Conservation (phyloP, 2,329 filamentous ascomycete species). For the Graphilbum sp. region DNA sequence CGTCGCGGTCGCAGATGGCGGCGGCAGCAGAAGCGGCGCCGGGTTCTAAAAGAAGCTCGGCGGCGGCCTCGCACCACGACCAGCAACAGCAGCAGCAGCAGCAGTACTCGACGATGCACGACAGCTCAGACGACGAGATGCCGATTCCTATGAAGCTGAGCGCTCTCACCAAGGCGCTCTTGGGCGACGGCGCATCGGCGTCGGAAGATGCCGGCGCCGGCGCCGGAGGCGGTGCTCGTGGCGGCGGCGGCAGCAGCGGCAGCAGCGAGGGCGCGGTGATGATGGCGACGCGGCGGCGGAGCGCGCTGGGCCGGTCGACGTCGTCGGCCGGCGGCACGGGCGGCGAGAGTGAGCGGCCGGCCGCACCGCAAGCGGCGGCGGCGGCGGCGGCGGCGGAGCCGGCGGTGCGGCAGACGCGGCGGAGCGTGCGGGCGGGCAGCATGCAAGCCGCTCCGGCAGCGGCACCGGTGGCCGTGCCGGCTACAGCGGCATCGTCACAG, state of each 20-base stretch:
- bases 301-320: slow-evolving; percentile 27
- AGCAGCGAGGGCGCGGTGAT: slow-evolving; percentile 24
- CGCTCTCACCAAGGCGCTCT: slow-evolving; percentile 73
- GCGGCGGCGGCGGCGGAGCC: slow-evolving; percentile 20
- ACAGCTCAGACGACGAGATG: slow-evolving; percentile 91
- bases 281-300: slow-evolving; percentile 33
- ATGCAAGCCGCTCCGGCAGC: slow-evolving; percentile 20
- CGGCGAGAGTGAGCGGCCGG: slow-evolving; percentile 11
- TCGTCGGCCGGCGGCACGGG: slow-evolving; percentile 23
- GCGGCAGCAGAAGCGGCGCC: slow-evolving; percentile 15
- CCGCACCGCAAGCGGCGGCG: slow-evolving; percentile 13
- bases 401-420: slow-evolving; percentile 16
- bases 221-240: slow-evolving; percentile 8
- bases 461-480: not conserved
- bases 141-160: slow-evolving; percentile 87
- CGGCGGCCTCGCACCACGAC: not conserved
- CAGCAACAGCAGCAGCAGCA: slow-evolving; percentile 20
- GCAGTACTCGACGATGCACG: slow-evolving; percentile 41
- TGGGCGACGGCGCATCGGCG: slow-evolving; percentile 44
- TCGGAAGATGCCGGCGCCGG: slow-evolving; percentile 19
- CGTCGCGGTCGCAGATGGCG: slow-evolving; percentile 27
- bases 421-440: slow-evolving; percentile 30
- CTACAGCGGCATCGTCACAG: not conserved
- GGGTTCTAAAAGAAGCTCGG: slow-evolving; percentile 6
- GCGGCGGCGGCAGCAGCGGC: slow-evolving; percentile 14